Base-by-base conservation (phyloP, 345 rosid species). In the Salix arbutifolia region DNA sequence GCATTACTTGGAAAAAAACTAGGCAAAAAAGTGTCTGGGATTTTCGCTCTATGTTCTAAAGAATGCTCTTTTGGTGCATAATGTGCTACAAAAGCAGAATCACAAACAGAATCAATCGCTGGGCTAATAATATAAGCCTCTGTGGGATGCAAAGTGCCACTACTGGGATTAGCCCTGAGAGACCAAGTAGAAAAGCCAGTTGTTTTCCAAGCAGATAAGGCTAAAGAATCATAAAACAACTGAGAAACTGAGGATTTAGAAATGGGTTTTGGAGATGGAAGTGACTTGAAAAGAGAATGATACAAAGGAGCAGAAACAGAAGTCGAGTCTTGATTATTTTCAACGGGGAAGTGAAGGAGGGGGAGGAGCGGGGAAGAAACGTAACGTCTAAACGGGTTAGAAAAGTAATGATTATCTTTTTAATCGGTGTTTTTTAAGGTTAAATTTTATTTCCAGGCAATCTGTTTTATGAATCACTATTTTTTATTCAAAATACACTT, bases 131-230 rank as follows among this genome's bases (percentile, higher is more conserved):
- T 78, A 74, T 94, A 94, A 28, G 96, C 84, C 69, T 94, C 97
- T 4, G 96, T 89, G 18, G 97, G 98, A 83, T 92, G 97, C 35
- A 94, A 74, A 80, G 92, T 94, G 44, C 98, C 98, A 81, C 98
- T 94, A 79, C 98, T 92, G 69, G 98, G 98, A 88, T 94, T 94
- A 71, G 89, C 98, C 76, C 97, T 90, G 78, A 94, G 97, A 3
- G 98, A 90, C 97, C 98, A 94, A 9, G 95, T 94, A 77, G 98
- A 94, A 69, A 58, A 66, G 0, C 94, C 94, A 74, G 89, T 81
- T 21, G 96, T 79, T 80, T 94, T 94, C 98, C 98, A 94, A 60
- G 97, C 97, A 70, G 97, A 94, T 48, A 94, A 94, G n/a, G 98
- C 92, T 38, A 94, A 85, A 38, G 97, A 92, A 44, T 92, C 85